Conservation (phyloP, 108 stramenopile species). For the Schizochytrium sp. region DNA sequence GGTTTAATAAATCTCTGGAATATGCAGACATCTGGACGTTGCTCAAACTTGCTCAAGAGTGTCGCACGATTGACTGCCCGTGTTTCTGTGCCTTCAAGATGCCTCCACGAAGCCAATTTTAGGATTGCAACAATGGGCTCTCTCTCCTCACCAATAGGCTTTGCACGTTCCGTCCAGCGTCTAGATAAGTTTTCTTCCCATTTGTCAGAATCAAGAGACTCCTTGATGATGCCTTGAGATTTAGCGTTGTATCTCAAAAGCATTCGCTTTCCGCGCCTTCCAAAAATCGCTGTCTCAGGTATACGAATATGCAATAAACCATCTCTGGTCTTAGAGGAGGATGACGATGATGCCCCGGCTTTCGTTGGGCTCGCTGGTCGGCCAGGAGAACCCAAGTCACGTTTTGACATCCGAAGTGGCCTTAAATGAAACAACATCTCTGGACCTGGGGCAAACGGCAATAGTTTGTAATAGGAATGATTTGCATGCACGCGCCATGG, state of each 20-base stretch:
- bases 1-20: constrained; percentile 40
- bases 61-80: background rate
- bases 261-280: background rate
- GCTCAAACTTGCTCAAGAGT: background rate
- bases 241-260: background rate
- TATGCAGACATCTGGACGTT: constrained; percentile 20
- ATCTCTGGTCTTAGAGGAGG: background rate
- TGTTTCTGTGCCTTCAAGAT: background rate
- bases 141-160: background rate
- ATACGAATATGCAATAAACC: background rate
- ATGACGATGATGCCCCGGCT: background rate
- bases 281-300: constrained; percentile 4
- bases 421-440: constrained; percentile 14
- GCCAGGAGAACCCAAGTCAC: too few relatives aligned
- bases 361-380: background rate
- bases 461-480: background rate
- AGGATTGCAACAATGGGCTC: constrained; percentile 20
- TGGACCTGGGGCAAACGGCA: constrained; percentile 19
- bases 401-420: background rate
- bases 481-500: constrained; percentile 1
- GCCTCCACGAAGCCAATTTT: background rate
- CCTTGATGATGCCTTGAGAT: background rate
- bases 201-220: background rate
- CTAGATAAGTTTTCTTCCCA: constrained; percentile 8
- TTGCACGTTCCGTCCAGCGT: background rate